Base-by-base conservation (phyloP, 2,329 filamentous ascomycete genomes). In the Stagonosporopsis chrysanthemi region DNA sequence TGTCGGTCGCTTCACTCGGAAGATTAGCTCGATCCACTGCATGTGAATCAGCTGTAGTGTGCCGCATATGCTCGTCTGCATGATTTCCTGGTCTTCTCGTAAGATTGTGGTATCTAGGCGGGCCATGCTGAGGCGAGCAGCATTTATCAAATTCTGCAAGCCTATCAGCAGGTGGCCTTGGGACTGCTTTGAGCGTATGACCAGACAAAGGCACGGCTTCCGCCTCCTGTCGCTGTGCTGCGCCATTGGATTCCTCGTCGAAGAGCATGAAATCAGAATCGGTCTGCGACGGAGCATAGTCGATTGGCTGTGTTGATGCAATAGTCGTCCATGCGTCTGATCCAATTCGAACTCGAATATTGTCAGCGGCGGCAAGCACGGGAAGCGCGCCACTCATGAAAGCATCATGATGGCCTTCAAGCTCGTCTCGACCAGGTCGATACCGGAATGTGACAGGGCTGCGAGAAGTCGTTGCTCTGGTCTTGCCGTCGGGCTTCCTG, bases 211-310 rank as follows among this genome's bases (percentile, higher is more conserved):
- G 15, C n/a, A 31, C 9, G 22, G 23, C 24, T 23, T 39, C 38
- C 52, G 43, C 28, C 9, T 31, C 17, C 22, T 19, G 23, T 41
- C 31, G 47, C 43, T 44, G 50, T 41, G 45, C 48, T 58, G 57
- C 55, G 48, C 63, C 55, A 33, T 52, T 19, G 22, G 43, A 45
- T 49, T 71, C 60, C 45, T 72, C 62, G 46, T 75, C 74, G 48
- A 77, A 73, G 9, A 77, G 65, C 73, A 78, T 77, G 23, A 65
- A 51, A 29, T 76, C 73, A 8, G 74, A 75, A 15, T 66, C 72
- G 36, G 59, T 61, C 26, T 58, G 56, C 17, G 60, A 63, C n/a
- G 45, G 50, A 29, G 41, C 42, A 31, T 43, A 53, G 42, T 46
- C 53, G 35, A 51, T 38, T 14, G 44, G 52, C 36, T 61, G 60